Evolutionary conservation across 2,329 filamentous ascomycete species (phyloP).

Genomic region (Trichoderma asperellum): DNA sequence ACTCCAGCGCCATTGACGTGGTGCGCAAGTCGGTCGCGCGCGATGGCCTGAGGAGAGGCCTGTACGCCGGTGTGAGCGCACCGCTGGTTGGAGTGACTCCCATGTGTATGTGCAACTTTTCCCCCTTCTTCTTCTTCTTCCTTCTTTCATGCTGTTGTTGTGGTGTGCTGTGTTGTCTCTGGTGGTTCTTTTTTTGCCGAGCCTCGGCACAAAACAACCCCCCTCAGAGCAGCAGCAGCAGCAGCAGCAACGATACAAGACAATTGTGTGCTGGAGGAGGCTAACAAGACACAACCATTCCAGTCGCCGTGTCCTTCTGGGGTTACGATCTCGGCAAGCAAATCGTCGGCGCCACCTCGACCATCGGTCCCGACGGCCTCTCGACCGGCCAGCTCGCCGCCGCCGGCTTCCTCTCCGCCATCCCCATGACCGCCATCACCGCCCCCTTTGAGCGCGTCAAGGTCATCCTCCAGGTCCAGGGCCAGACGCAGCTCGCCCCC

Average conservation of each 20-base stretch:
- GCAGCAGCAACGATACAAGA: not conserved
- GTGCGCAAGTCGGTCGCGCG: constrained; percentile 85
- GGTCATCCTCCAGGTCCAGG: constrained; percentile 96
- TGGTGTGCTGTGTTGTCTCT: not conserved
- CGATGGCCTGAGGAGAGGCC: constrained; percentile 77
- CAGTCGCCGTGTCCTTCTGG: constrained; percentile 74
- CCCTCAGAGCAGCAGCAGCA: not conserved
- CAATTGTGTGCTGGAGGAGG: not conserved
- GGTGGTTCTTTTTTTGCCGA: not conserved
- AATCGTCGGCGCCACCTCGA: constrained; percentile 72
- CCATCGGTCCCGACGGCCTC: constrained; percentile 70
- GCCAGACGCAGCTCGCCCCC: constrained; percentile 83
- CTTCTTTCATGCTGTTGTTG: no score
- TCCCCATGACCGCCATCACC: constrained; percentile 98
- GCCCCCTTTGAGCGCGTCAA: constrained; percentile 99
- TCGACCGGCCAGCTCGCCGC: constrained; percentile 85
- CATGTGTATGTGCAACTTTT: constrained; percentile 76
- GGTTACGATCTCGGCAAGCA: constrained; percentile 96
- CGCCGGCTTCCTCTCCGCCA: constrained; percentile 95
- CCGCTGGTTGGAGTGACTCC: constrained; percentile 94
- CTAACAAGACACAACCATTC: not conserved
- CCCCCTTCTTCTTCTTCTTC: not conserved
- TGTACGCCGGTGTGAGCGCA: constrained; percentile 97
- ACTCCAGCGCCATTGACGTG: constrained; percentile 87
- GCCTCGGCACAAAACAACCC: not conserved